Evolutionary conservation across 169 alveolate genomes (phyloP).

Genomic region (Theileria orientalis): DNA sequence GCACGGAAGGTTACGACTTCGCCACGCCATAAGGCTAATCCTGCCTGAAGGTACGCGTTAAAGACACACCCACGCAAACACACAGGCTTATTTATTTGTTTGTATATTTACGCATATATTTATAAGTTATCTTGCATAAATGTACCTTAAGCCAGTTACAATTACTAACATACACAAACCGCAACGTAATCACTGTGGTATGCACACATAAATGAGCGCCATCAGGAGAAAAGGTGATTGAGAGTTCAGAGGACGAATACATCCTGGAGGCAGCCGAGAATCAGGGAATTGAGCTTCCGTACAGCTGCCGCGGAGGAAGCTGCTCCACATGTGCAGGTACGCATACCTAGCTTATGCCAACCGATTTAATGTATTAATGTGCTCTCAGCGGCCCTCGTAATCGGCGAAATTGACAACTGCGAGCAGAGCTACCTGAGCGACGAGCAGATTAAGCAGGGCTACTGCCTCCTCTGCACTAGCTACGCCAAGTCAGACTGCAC

Average conservation of each 20-base stretch:
- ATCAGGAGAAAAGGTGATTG: constrained; percentile 74
- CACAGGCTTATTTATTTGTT: too few relatives aligned
- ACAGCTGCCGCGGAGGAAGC: constrained; percentile 85
- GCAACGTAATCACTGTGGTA: too few relatives aligned
- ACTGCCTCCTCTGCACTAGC: constrained; percentile 76
- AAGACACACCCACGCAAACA: too few relatives aligned
- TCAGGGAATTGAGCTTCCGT: constrained; percentile 83
- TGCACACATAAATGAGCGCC: too few relatives aligned
- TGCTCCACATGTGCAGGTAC: constrained; percentile 84
- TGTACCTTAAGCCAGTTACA: too few relatives aligned
- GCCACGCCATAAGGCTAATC: constrained; percentile 25
- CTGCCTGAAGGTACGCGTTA: constrained; percentile 59
- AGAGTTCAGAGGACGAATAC: constrained; percentile 82
- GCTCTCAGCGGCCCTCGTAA: constrained; percentile 66
- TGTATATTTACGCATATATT: too few relatives aligned
- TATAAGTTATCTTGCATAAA: too few relatives aligned
- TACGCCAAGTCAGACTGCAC: constrained; percentile 84
- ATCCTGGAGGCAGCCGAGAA: constrained; percentile 83
- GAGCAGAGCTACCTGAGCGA: constrained; percentile 82
- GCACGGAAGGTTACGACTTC: constrained; percentile 1
- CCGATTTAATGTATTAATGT: neutral
- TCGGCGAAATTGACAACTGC: constrained; percentile 76
- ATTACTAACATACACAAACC: too few relatives aligned
- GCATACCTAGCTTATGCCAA: too few relatives aligned
- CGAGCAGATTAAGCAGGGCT: constrained; percentile 75